Base-by-base conservation (phyloP, 805 yeast species). In the Lipomyces yamanashiensis region DNA sequence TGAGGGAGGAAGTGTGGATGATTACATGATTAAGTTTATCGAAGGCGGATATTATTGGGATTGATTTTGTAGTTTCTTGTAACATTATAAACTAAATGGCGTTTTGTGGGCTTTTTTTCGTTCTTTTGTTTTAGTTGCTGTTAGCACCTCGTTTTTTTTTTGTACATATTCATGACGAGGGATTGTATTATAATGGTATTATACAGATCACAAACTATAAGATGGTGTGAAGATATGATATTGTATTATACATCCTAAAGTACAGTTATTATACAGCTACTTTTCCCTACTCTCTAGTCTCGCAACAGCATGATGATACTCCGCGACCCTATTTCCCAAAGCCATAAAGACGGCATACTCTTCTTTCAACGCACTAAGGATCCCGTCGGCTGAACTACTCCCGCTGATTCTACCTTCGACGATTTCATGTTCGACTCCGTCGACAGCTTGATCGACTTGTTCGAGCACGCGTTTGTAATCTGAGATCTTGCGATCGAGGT, bases 21-120 rank as follows among this genome's bases (percentile, higher is more conserved):
- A 95, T 80, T 96, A 92, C 78, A 95, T 95, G 99, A 85, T 95
- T 67, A 81, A 92, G 64, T 90, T 84, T 73, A 90, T 95, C 63
- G 96, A 96, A 44, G 50, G 50, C 8, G 69, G 69, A 12, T 66
- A 59, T 34, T 66, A 66, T 37, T 63, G 67, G 67, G 67, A 59
- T 41, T 66, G 17, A 66, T 52, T 34, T n/a, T 13, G 17, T 48
- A 41, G 9, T 51, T 39, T 12, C 15, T 17, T 34, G 47, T 40
- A 4, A 13, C 19, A 52, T 21, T 17, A 34, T 50, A 19, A 36
- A 21, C 9, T 23, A 37, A 10, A 23, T 40, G 57, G 48, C 49
- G 48, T 54, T 33, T 40, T 9, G n/a, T n/a, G 55, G 33, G n/a
- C 13, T 41, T 21, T 15, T 12, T 53, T 53, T 40, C 41, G 8